Conservation (phyloP, 2,329 filamentous ascomycete genomes). For the Penicillium sclerotigenum region DNA sequence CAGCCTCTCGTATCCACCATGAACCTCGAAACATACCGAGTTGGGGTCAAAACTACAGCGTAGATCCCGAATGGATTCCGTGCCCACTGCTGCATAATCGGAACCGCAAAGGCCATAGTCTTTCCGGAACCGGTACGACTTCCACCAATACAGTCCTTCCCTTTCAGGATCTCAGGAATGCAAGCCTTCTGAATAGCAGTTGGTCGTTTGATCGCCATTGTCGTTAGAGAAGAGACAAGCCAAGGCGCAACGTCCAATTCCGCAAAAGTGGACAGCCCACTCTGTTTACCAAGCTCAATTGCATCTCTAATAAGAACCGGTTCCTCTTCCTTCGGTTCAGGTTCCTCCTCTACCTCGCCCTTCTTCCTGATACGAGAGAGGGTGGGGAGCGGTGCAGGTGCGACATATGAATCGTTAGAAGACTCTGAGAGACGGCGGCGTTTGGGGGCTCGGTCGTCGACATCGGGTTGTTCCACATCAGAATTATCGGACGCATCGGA, state of each 20-base stretch:
- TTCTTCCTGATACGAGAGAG: constrained; percentile 45
- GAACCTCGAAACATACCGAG: constrained; percentile 51
- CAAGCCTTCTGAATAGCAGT: constrained; percentile 91
- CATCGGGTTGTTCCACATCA: constrained; percentile 19
- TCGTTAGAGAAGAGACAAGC: constrained; percentile 75
- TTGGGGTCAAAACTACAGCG: constrained; percentile 83
- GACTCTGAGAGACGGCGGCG: constrained; percentile 40
- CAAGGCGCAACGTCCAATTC: constrained; percentile 74
- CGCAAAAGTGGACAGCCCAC: constrained; percentile 59
- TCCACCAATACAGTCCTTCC: constrained; percentile 90
- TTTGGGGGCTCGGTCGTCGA: constrained; percentile 36
- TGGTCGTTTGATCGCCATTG: constrained; percentile 79
- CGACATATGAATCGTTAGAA: constrained; percentile 35
- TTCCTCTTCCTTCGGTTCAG: constrained; percentile 26
- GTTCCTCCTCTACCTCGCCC: constrained; percentile 18
- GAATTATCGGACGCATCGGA: constrained; percentile 22
- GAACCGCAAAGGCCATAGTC: constrained; percentile 91
- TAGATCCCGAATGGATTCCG: constrained; percentile 90
- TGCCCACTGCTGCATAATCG: constrained; percentile 90
- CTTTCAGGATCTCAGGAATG: constrained; percentile 88
- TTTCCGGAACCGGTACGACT: constrained; percentile 95
- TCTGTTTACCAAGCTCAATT: constrained; percentile 44
- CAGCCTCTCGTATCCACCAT: not conserved
- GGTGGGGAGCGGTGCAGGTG: constrained; percentile 35
- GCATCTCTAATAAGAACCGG: constrained; percentile 42